Evolutionary conservation across 331 rosid genomes (phyloP).

Genomic region (Quercus tomentella): DNA sequence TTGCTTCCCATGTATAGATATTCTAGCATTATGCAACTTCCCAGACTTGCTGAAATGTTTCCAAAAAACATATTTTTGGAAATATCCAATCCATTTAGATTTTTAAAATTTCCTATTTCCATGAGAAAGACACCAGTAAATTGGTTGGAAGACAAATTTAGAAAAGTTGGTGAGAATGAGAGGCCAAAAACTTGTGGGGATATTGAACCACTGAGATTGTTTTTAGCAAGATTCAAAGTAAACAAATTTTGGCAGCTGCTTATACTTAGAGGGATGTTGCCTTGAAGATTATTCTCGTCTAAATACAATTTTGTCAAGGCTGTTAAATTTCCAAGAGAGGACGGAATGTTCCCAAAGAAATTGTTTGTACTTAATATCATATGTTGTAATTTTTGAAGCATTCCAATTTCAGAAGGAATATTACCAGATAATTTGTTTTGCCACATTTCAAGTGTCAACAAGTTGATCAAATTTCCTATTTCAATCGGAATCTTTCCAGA

Average conservation of each 20-base stretch:
- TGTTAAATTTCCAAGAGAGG: background rate
- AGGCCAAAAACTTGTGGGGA: background rate
- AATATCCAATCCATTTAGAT: background rate
- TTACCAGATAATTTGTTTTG: background rate
- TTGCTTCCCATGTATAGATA: background rate
- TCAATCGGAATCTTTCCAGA: no score
- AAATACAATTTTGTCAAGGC: background rate
- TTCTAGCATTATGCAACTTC: background rate
- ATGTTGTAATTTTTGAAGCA: no score
- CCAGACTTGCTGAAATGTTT: background rate
- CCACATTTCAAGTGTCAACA: no score
- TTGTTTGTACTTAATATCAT: background rate
- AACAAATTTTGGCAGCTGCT: slow-evolving; percentile 1
- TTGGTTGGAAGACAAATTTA: slow-evolving; percentile 7
- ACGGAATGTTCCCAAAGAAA: background rate
- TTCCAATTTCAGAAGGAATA: no score
- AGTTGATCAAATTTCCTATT: no score
- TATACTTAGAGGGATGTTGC: background rate
- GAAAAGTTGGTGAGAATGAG: background rate
- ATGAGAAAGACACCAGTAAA: background rate
- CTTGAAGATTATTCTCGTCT: background rate
- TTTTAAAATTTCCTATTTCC: background rate
- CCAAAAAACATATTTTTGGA: slow-evolving; percentile 2
- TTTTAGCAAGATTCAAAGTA: background rate
- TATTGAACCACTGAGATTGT: background rate